A percentile compares a stretch with the other conserved stretches of the same genome.
Conservation (phyloP, 345 rosid genomes). For the Cardiospermum halicacabum region DNA sequence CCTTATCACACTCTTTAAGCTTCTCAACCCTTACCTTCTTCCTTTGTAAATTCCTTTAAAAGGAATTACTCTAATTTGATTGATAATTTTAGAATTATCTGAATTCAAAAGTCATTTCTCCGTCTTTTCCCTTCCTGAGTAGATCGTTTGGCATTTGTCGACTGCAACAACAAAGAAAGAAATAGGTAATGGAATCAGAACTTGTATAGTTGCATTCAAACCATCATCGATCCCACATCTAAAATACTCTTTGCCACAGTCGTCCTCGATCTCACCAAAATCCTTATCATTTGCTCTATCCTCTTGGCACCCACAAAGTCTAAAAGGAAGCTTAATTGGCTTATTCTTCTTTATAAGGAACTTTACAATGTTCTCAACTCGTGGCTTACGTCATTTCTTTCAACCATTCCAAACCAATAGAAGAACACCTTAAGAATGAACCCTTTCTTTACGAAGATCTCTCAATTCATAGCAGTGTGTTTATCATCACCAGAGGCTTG, state of each 20-base stretch:
- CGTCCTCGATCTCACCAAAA: slow-evolving; percentile 69
- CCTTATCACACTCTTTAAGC: slow-evolving; percentile 94
- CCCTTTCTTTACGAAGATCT: slow-evolving; percentile 91
- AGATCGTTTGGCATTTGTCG: slow-evolving; percentile 90
- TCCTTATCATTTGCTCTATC: slow-evolving; percentile 57
- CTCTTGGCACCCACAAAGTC: slow-evolving; percentile 97
- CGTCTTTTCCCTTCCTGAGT: slow-evolving; percentile 57
- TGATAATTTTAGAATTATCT: slow-evolving; percentile 67
- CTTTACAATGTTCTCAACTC: slow-evolving; percentile 73
- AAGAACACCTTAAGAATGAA: slow-evolving; percentile 73
- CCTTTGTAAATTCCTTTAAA: slow-evolving; percentile 70
- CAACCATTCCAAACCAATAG: slow-evolving; percentile 59
- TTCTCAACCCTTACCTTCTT: slow-evolving; percentile 80
- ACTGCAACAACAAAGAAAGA: slow-evolving; percentile 66
- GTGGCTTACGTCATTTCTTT: slow-evolving; percentile 47
- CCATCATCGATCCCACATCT: slow-evolving; percentile 43
- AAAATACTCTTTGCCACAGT: slow-evolving; percentile 39
- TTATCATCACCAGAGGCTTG: slow-evolving; percentile 78
- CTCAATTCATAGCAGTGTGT: slow-evolving; percentile 71
- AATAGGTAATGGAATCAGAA: slow-evolving; percentile 69
- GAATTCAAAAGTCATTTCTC: slow-evolving; percentile 78
- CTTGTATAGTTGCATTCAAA: slow-evolving; percentile 44
- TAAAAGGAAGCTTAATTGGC: slow-evolving; percentile 81
- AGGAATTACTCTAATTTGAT: slow-evolving; percentile 60
- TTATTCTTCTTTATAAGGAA: slow-evolving; percentile 64